A percentile compares a stretch with the other conserved stretches of the same genome.
phyloP scores from a whole-genome alignment of 352 stramenopile genomes.

The Phytophthora hibernalis region DNA sequence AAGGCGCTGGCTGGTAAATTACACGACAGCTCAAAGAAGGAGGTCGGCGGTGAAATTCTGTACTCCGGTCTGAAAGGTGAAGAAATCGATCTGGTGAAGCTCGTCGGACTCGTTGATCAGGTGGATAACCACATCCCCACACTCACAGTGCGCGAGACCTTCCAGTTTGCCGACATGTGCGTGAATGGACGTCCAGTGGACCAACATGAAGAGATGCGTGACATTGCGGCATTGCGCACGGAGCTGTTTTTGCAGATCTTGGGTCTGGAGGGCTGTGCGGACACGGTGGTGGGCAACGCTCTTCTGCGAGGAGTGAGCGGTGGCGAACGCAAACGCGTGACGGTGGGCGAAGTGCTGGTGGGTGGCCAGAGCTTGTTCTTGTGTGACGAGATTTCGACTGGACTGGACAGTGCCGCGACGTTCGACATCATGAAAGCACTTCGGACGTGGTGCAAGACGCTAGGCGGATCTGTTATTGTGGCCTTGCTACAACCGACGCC shows the following conservation, averaged over 20 bases:
- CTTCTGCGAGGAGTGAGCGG: slow-evolving; percentile 90
- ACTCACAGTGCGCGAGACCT: slow-evolving; percentile 35
- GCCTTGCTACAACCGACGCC: slow-evolving; percentile 64
- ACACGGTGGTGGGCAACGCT: slow-evolving; percentile 94
- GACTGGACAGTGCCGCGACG: slow-evolving; percentile 65
- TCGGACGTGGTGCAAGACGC: slow-evolving; percentile 48
- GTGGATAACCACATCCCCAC: slow-evolving; percentile 40
- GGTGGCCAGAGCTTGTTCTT: slow-evolving; percentile 74
- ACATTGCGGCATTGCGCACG: slow-evolving; percentile 65
- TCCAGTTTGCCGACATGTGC: slow-evolving; percentile 39
- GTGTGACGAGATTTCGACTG: slow-evolving; percentile 77
- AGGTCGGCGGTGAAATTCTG: slow-evolving; percentile 61
- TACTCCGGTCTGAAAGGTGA: slow-evolving; percentile 64
- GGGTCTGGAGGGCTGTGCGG: slow-evolving; percentile 88
- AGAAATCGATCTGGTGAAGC: slow-evolving; percentile 72
- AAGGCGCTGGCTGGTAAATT: slow-evolving; percentile 77
- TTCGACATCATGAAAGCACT: slow-evolving; percentile 70
- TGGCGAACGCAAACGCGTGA: slow-evolving; percentile 85
- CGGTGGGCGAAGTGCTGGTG: slow-evolving; percentile 50
- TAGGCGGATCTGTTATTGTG: slow-evolving; percentile 45
- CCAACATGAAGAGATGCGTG: slow-evolving; percentile 75
- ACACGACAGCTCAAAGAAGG: slow-evolving; percentile 48
- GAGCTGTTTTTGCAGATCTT: slow-evolving; percentile 81
- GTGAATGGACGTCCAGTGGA: slow-evolving; percentile 56
- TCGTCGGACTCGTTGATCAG: slow-evolving; percentile 66